These are phyloP conservation scores for Saccharum hybrid DNA, from an alignment of 202 grass and related monocot species.

Conservation along the genomic window DNA sequence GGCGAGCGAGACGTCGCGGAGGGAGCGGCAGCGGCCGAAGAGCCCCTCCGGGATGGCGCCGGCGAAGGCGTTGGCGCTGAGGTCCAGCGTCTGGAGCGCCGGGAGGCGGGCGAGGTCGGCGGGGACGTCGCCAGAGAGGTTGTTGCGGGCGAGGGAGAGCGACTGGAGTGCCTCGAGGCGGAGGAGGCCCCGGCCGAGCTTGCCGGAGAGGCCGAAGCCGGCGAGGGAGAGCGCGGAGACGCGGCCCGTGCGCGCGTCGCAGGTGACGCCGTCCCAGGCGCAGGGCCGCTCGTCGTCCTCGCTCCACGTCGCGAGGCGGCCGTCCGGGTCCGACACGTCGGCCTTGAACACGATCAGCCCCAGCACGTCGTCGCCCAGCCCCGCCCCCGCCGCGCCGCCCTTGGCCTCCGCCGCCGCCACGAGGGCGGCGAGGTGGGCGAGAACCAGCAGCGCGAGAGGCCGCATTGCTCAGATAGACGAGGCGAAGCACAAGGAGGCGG, in stretches of 20 bases:
- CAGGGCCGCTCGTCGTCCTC: slow-evolving; percentile 85
- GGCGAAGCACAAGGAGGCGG: neutral
- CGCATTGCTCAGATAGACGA: slow-evolving; percentile 38
- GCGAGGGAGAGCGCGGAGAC: slow-evolving; percentile 63
- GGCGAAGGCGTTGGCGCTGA: slow-evolving; percentile 73
- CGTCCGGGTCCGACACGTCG: slow-evolving; percentile 72
- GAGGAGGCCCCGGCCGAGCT: slow-evolving; percentile 83
- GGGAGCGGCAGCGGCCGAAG: slow-evolving; percentile 70
- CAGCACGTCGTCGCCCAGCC: slow-evolving; percentile 87
- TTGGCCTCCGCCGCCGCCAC: slow-evolving; percentile 32
- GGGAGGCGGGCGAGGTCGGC: slow-evolving; percentile 64
- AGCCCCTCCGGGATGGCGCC: slow-evolving; percentile 66
- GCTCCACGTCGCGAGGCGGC: slow-evolving; percentile 80
- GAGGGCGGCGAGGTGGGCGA: slow-evolving; percentile 38
- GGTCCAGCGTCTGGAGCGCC: slow-evolving; percentile 70
- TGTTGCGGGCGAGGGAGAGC: slow-evolving; percentile 72
- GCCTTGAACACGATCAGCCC: slow-evolving; percentile 93
- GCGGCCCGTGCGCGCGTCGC: slow-evolving; percentile 69
- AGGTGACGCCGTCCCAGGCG: slow-evolving; percentile 70
- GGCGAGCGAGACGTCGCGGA: slow-evolving; percentile 83
- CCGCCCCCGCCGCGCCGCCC: slow-evolving; percentile 43
- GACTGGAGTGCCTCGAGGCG: slow-evolving; percentile 71
- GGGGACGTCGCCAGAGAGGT: slow-evolving; percentile 76
- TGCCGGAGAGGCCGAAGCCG: slow-evolving; percentile 79
- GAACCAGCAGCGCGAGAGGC: slow-evolving; percentile 34